Base-by-base conservation (phyloP, 2,329 filamentous ascomycete species). In the Lachnellula subtilissima region DNA sequence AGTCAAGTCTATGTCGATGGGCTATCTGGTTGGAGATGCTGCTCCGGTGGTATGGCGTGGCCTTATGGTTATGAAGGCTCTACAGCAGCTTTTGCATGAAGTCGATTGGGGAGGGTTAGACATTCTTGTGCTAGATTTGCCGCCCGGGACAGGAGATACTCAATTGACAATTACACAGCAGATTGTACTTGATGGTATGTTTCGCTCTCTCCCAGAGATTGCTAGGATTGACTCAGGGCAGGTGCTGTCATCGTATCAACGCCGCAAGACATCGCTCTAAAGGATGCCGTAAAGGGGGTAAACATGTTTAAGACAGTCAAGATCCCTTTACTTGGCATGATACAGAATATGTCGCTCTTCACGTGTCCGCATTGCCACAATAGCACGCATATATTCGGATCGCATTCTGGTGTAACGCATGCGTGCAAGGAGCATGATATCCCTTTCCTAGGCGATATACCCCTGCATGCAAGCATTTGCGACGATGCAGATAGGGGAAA, bases 1-100 rank as follows among this genome's bases (percentile, higher is more conserved):
- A 42, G 82, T 99, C 55, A 95, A 95, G 73, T 95, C 91, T 53
- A 99, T 99, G 94, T 97, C 92, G 0, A 97, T 99, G 89, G 94
- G 94, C 50, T 97, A 96, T 63, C 80, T 99, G 0, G 85, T 96
- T 1, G 83, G 83, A 19, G 86, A 91, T 62, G 81, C 85, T 11
- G 88, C 89, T 5, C 90, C 92, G 0, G 88, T 99, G 15, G 92
- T 94, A 35, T 99, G 94, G 94, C 85, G 94, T 51, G 94, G 94
- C 0, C 81, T 96, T 2, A 97, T 99, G 92, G 89, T 97, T 14
- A 95, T 96, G 80, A 99, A 97, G 69, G 94, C 94, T 0, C 80
- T 99, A 61, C 92, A 97, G 64, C 94, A 99, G 70, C 84, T 99
- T 5, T 81, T 99, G 7, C 93, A 97, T 70, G 91, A 96, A 64